Conservation (phyloP, 2,329 filamentous ascomycete species). For the Colletotrichum tropicale region DNA sequence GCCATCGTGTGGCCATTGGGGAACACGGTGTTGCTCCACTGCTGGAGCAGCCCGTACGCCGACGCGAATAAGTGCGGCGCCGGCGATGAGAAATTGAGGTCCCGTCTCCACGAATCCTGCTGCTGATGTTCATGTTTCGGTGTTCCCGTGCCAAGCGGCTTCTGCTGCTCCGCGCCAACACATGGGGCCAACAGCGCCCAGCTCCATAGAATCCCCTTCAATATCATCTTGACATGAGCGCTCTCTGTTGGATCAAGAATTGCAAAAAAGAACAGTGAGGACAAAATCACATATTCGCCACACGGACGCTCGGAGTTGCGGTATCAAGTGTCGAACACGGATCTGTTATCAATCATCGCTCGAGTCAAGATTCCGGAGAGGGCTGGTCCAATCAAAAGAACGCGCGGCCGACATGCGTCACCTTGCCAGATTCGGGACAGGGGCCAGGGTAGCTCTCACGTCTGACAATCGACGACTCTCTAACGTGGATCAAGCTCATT, state of each 20-base stretch:
- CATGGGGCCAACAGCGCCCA: background rate
- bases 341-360: conserved; percentile 2
- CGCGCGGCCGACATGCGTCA: conserved; percentile 15
- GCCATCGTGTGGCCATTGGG: conserved; percentile 53
- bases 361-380: conserved; percentile 3
- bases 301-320: background rate
- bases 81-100: conserved; percentile 50
- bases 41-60: conserved; percentile 48
- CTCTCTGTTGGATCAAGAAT: background rate
- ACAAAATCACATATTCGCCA: background rate
- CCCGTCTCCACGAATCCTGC: background rate
- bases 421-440: conserved; percentile 6
- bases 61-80: conserved; percentile 54
- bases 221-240: background rate
- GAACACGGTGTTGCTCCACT: conserved; percentile 57
- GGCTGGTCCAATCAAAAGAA: conserved; percentile 13
- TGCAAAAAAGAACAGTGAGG: too few species aligned
- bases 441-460: background rate
- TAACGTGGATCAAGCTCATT: background rate
- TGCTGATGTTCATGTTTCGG: background rate
- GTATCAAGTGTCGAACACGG: background rate
- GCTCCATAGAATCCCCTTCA: background rate
- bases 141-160: background rate
- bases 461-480: background rate
- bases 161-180: background rate